Percentiles rank a stretch among this genome's conserved stretches.
phyloP scores from a whole-genome alignment of 169 alveolate species.

The Prorocentrum cordatum region DNA sequence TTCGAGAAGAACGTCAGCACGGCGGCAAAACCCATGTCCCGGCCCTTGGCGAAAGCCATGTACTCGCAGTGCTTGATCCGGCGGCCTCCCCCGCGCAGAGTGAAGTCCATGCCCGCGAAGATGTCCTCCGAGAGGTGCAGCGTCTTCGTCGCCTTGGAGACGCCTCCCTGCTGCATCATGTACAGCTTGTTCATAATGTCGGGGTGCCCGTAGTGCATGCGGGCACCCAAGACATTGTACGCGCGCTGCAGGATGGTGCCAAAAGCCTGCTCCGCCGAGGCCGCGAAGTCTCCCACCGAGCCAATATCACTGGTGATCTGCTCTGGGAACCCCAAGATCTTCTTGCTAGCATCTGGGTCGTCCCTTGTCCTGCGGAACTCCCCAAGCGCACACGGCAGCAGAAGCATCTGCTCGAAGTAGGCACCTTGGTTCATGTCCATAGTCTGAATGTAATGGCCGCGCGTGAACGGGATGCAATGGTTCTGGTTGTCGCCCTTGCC shows the following conservation, averaged over 20 bases:
- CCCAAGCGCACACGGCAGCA: conserved; percentile 26
- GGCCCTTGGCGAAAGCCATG: conserved; percentile 39
- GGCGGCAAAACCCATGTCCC: background rate
- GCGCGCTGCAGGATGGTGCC: conserved; percentile 55
- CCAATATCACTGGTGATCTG: conserved; percentile 54
- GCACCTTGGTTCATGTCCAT: conserved; percentile 59
- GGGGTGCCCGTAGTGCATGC: conserved; percentile 64
- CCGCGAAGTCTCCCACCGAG: conserved; percentile 52
- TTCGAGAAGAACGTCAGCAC: conserved; percentile 40
- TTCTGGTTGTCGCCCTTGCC: conserved; percentile 65
- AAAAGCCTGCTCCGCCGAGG: conserved; percentile 32
- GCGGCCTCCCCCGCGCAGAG: conserved; percentile 46
- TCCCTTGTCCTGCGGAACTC: conserved; percentile 3
- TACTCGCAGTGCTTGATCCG: conserved; percentile 51
- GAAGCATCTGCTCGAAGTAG: conserved; percentile 63
- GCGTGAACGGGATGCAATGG: conserved; percentile 14
- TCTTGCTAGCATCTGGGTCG: background rate
- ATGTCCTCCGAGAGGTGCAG: conserved; percentile 47
- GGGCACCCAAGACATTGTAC: too few species aligned
- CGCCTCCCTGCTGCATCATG: conserved; percentile 65
- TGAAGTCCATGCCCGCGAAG: conserved; percentile 47
- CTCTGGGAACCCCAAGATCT: conserved; percentile 60
- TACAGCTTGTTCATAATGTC: conserved; percentile 64
- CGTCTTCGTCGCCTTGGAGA: conserved; percentile 47
- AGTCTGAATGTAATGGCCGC: conserved; percentile 27